Base-by-base conservation (phyloP, 345 rosid species). In the Streptanthus diversifolius region DNA sequence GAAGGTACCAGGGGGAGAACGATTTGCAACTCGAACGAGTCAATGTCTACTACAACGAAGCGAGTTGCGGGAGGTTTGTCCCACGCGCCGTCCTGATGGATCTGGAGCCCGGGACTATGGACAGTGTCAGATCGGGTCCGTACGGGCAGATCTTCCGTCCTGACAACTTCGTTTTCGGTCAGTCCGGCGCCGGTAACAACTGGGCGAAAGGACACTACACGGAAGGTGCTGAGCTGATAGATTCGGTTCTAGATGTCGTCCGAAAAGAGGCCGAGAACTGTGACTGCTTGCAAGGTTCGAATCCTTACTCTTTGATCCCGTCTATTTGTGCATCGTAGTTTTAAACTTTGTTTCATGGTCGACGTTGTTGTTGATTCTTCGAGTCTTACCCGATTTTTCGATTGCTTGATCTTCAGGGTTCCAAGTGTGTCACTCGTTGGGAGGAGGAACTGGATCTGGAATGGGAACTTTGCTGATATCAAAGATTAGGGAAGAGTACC, bases 51-150 rank as follows among this genome's bases (percentile, higher is more conserved):
- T 87, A 84, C 83, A 87, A 87, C 64, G 92, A 87, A 79, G 92
- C 90, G 0, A 87, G 92, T 66, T 86, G 92, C 32, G 90, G 92
- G 0, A 75, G 92, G 40, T 85, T 84, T 58, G 90, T 87, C 13
- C 92, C 92, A 10, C 86, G 92, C 32, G 88, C 90, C 61, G 88
- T 87, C 4, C 72, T 87, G 24, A 85, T 87, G 92, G 92, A 87
- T 84, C 90, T 87, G 49, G 92, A 87, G 83, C 92, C 92, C 0
- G 90, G 92, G 5, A 87, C 92, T 68, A 87, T 87, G 92, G 92
- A 87, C 39, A 87, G 92, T 57, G 86, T 87, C 77, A 82, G 92
- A 82, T 85, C 88, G 32, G 92, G 90, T 0, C 86, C 88, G 18
- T 87, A 87, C 74, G 92, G 92, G 0, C 87, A 75, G 54, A 75